Percentiles rank a stretch among this genome's conserved stretches.
phyloP scores from a whole-genome alignment of 495 filamentous ascomycete species.

The Melanomma pulvis-pyrius region DNA sequence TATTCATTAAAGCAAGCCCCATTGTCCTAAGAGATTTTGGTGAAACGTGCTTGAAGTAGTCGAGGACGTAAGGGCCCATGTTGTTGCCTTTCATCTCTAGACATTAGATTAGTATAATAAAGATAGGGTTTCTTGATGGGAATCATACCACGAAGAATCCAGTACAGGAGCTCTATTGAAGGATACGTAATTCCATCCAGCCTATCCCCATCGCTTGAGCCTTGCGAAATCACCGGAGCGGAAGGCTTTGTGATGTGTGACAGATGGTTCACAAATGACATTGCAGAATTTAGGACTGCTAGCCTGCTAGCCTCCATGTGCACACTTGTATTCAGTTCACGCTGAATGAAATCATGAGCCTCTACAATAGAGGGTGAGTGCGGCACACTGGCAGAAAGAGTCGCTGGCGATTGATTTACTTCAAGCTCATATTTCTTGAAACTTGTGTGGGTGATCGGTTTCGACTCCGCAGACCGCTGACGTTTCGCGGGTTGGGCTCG shows the following conservation, averaged over 20 bases:
- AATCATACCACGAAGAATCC: background rate
- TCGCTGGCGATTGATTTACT: background rate
- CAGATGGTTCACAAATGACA: background rate
- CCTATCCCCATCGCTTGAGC: background rate
- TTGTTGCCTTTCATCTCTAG: background rate
- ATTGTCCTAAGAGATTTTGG: background rate
- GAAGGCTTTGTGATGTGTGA: background rate
- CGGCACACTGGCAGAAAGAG: background rate
- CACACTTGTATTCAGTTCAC: background rate
- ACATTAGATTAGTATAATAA: background rate
- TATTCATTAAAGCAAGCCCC: background rate
- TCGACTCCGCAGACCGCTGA: background rate
- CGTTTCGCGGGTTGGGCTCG: background rate
- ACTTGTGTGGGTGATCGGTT: background rate
- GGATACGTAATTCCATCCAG: background rate
- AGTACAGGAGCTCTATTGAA: conserved; percentile 2
- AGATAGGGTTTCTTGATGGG: background rate
- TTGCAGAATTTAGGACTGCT: background rate
- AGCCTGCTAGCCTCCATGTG: background rate
- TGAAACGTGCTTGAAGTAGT: conserved; percentile 2
- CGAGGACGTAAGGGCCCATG: background rate
- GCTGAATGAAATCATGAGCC: background rate
- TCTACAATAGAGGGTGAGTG: background rate
- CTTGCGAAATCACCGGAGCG: background rate
- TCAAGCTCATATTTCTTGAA: background rate